phyloP scores from a whole-genome alignment of 163 green algal genomes.

The Scenedesmus sp. region DNA sequence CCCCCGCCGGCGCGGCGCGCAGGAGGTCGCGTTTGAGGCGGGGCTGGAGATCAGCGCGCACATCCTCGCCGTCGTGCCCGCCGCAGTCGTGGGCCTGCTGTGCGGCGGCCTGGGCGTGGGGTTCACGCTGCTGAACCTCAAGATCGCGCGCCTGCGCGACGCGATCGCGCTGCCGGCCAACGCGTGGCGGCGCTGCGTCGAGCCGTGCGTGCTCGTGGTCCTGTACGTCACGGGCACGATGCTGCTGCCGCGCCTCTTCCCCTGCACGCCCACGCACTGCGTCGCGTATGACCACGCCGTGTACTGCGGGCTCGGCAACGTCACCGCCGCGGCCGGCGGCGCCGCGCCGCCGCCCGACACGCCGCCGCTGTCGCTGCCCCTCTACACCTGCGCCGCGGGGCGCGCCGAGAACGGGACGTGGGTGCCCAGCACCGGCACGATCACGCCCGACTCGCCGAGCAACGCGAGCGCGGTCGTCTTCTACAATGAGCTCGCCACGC shows the following conservation, averaged over 20 bases:
- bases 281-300: slow-evolving; percentile 61
- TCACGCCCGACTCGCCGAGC: slow-evolving; percentile 30
- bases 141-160: slow-evolving; percentile 60
- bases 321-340: slow-evolving; percentile 10
- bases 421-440: slow-evolving; percentile 39
- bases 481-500: slow-evolving; percentile 92
- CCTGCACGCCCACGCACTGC: slow-evolving; percentile 80
- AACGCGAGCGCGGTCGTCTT: slow-evolving; percentile 56
- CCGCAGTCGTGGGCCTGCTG: slow-evolving; percentile 76
- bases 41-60: slow-evolving; percentile 40
- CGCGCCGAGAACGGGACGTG: slow-evolving; percentile 32
- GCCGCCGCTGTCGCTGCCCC: slow-evolving; percentile 61
- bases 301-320: slow-evolving; percentile 33
- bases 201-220: slow-evolving; percentile 82
- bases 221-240: slow-evolving; percentile 86
- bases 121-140: slow-evolving; percentile 87
- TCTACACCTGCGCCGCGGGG: slow-evolving; percentile 75
- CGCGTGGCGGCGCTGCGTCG: slow-evolving; percentile 69
- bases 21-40: slow-evolving; percentile 67
- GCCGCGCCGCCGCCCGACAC: slow-evolving; percentile 20
- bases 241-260: slow-evolving; percentile 88
- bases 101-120: slow-evolving; percentile 76
- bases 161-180: slow-evolving; percentile 41
- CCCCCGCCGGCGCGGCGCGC: neutral
- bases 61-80: slow-evolving; percentile 63